phyloP scores from a whole-genome alignment of 2,329 filamentous ascomycete genomes.

The Lanzia echinophila region DNA sequence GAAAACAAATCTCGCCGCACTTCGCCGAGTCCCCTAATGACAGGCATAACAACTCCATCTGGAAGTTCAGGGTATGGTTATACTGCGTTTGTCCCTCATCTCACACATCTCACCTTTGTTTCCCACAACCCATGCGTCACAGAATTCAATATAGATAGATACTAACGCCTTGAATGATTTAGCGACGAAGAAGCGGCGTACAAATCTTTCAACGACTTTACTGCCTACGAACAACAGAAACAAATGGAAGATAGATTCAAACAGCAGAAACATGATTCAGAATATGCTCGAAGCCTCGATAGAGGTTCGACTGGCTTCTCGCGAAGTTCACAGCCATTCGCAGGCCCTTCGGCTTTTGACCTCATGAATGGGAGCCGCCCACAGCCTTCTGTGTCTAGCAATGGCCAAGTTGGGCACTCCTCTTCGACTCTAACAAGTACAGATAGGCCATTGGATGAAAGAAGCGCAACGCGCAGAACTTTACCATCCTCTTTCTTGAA shows the following conservation, averaged over 20 bases:
- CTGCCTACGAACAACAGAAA: slow-evolving; percentile 18
- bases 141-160: neutral
- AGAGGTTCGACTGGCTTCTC: slow-evolving; percentile 6
- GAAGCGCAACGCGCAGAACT: neutral
- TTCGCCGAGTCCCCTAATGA: slow-evolving; percentile 23
- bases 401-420: neutral
- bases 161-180: slow-evolving; percentile 8
- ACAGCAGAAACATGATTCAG: slow-evolving; percentile 32
- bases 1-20: slow-evolving; percentile 28
- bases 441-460: neutral
- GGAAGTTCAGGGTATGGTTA: slow-evolving; percentile 26
- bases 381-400: slow-evolving; percentile 8
- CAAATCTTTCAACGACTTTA: neutral
- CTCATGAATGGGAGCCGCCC: slow-evolving; percentile 22
- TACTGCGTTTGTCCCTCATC: slow-evolving; percentile 19
- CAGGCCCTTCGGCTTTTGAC: slow-evolving; percentile 24
- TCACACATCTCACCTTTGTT: slow-evolving; percentile 1
- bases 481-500: neutral
- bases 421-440: neutral
- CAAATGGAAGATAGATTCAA: slow-evolving; percentile 35
- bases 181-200: slow-evolving; percentile 23
- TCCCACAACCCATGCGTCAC: neutral
- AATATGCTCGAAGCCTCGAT: slow-evolving; percentile 27
- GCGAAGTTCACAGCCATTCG: neutral
- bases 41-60: slow-evolving; percentile 20